phyloP scores from a whole-genome alignment of 2,329 filamentous ascomycete genomes.

The Calonectria crousiana region DNA sequence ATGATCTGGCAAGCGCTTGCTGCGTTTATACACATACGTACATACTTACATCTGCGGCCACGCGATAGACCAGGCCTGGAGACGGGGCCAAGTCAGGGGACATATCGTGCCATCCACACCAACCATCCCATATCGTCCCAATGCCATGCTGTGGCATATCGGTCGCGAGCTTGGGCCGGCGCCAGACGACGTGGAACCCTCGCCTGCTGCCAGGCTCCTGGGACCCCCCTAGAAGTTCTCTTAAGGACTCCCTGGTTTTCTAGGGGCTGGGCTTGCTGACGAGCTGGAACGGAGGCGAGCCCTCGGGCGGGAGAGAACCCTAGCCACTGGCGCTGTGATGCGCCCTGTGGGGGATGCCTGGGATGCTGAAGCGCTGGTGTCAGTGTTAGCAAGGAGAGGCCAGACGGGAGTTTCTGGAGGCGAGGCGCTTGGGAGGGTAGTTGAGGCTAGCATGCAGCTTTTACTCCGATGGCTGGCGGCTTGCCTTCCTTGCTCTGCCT shows the following conservation, averaged over 20 bases:
- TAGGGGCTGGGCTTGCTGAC: slow-evolving; percentile 13
- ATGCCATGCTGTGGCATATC: slow-evolving; percentile 40
- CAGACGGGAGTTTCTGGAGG: slow-evolving; percentile 16
- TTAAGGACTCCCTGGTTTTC: slow-evolving; percentile 24
- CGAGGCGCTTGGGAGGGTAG: background rate
- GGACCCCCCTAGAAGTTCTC: slow-evolving; percentile 33
- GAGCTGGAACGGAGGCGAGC: slow-evolving; percentile 19
- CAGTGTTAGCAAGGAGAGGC: slow-evolving; percentile 28
- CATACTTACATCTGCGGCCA: slow-evolving; percentile 31
- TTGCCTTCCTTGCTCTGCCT: background rate
- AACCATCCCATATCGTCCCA: slow-evolving; percentile 38
- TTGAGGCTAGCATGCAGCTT: background rate
- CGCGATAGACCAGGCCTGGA: slow-evolving; percentile 32
- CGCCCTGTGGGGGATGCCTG: slow-evolving; percentile 40
- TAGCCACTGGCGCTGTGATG: slow-evolving; percentile 44
- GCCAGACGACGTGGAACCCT: slow-evolving; percentile 36
- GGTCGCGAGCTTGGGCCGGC: slow-evolving; percentile 34
- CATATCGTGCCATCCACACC: slow-evolving; percentile 36
- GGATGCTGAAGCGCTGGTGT: slow-evolving; percentile 26
- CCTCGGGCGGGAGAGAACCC: slow-evolving; percentile 38
- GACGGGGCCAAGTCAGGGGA: slow-evolving; percentile 28
- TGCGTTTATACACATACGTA: slow-evolving; percentile 28
- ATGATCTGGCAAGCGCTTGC: slow-evolving; percentile 33
- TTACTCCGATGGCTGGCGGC: slow-evolving; percentile 10
- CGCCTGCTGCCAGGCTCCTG: slow-evolving; percentile 35